Evolutionary conservation across 805 yeast genomes (phyloP).

Genomic region (Kregervanrija fluxuum): DNA sequence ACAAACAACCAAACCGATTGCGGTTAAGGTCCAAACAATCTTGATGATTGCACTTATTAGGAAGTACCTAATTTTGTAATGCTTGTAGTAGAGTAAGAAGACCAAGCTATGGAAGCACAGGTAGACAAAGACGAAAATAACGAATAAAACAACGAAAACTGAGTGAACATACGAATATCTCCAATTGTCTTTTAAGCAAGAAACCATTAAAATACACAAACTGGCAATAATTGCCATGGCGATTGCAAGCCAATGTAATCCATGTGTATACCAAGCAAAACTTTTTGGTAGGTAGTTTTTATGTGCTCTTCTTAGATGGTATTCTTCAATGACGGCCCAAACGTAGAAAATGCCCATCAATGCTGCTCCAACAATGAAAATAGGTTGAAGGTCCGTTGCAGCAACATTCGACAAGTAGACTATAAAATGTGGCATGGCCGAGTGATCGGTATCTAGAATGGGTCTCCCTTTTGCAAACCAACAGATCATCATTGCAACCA

Average conservation of each 20-base stretch:
- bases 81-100: slow-evolving; percentile 14
- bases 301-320: slow-evolving; percentile 48
- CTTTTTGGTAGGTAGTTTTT: slow-evolving; percentile 44
- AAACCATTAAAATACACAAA: slow-evolving; percentile 64
- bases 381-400: slow-evolving; percentile 78
- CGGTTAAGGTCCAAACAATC: slow-evolving; percentile 55
- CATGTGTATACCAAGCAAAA: slow-evolving; percentile 15
- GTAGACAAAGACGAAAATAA: slow-evolving; percentile 56
- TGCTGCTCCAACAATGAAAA: slow-evolving; percentile 73
- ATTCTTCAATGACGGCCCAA: slow-evolving; percentile 56
- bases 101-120: slow-evolving; percentile 17
- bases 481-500: slow-evolving; percentile 64
- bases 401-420: slow-evolving; percentile 83
- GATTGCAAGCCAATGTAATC: slow-evolving; percentile 20
- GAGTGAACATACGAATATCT: slow-evolving; percentile 49
- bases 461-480: slow-evolving; percentile 86
- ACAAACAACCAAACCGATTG: slow-evolving; percentile 59
- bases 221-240: slow-evolving; percentile 33
- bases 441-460: slow-evolving; percentile 47
- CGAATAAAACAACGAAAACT: slow-evolving; percentile 67
- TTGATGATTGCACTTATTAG: slow-evolving; percentile 47
- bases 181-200: slow-evolving; percentile 60
- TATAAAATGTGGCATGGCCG: slow-evolving; percentile 28
- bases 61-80: slow-evolving; percentile 20
- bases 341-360: slow-evolving; percentile 72